Evolutionary conservation across 768 basidiomycete genomes (phyloP), one percentile per base, ranked within the genome.

Genomic region (Boletus subparvulus): DNA sequence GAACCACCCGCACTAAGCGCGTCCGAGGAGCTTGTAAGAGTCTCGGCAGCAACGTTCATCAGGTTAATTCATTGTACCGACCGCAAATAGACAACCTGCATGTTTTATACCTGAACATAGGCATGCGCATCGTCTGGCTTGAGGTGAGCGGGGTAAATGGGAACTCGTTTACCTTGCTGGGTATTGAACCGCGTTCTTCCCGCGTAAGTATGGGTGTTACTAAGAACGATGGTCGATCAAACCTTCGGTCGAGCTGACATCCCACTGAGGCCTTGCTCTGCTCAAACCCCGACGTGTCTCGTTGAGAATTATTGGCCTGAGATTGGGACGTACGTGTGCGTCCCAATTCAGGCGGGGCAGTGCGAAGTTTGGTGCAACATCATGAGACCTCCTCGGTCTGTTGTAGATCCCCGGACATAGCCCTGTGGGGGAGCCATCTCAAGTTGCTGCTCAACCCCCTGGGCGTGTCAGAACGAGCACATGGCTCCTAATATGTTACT

Each of bases 1-100:
- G 83, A 91, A 93, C 78, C 86, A 90, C 72, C 75, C 86, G n/a
- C 92, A 93, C 75, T 93, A 77, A 74, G 54, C 51, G 59, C 46
- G 16, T 55, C 44, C 26, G 43, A 36, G 52, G 32, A 57, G 48
- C 36, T 32, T 44, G 43, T 17, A 32, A 33, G 42, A 47, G 30
- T 54, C 47, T 39, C 50, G 17, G 58, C 24, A 37, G 54, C 43
- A 48, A 43, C 43, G 26, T 37, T 46, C 48, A 13, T 55, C 50
- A 48, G 49, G 52, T 52, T 61, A 50, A 40, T 58, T 54, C 55
- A 39, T 54, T 69, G 65, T 69, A 69, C 30, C 47, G 24, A 49
- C 37, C 26, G 47, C 61, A 35, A 69, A 72, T 70, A 70, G 70
- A 70, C 56, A 40, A 54, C 40, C 26, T 53, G 6, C 58, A 13